phyloP scores from a whole-genome alignment of 495 filamentous ascomycete species.

The Paragyromitra xinjiangensis region DNA sequence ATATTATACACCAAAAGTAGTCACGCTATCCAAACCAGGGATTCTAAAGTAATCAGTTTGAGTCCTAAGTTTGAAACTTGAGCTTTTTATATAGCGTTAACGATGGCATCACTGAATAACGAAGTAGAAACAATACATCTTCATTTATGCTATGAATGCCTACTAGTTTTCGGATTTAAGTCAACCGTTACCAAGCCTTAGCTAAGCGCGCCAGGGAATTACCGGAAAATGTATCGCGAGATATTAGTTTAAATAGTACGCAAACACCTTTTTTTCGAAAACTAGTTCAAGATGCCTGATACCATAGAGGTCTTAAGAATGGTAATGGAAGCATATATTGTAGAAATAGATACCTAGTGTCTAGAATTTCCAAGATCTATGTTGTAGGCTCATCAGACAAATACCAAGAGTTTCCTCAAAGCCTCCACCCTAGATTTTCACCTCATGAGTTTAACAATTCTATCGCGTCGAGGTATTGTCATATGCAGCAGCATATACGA shows the following conservation, averaged over 20 bases:
- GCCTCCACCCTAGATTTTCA: too few species aligned
- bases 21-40: neutral
- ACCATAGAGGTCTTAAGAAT: neutral
- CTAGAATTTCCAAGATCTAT: neutral
- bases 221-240: too few species aligned
- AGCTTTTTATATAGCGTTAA: neutral
- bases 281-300: too few species aligned
- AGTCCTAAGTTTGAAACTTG: neutral
- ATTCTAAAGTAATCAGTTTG: neutral
- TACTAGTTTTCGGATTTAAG: too few species aligned
- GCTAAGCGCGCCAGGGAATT: too few species aligned
- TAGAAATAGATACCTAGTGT: too few species aligned
- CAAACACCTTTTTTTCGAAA: too few species aligned
- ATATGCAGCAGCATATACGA: neutral
- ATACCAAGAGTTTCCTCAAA: neutral
- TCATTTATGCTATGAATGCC: too few species aligned
- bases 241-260: too few species aligned
- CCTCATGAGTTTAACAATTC: too few species aligned
- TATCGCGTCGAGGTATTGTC: too few species aligned
- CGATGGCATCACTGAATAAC: neutral
- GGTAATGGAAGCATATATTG: neutral
- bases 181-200: too few species aligned
- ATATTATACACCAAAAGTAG: neutral
- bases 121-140: neutral
- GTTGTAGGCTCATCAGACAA: neutral